Evolutionary conservation across 2,329 filamentous ascomycete genomes (phyloP).

Genomic region (Fusarium duplospermum): DNA sequence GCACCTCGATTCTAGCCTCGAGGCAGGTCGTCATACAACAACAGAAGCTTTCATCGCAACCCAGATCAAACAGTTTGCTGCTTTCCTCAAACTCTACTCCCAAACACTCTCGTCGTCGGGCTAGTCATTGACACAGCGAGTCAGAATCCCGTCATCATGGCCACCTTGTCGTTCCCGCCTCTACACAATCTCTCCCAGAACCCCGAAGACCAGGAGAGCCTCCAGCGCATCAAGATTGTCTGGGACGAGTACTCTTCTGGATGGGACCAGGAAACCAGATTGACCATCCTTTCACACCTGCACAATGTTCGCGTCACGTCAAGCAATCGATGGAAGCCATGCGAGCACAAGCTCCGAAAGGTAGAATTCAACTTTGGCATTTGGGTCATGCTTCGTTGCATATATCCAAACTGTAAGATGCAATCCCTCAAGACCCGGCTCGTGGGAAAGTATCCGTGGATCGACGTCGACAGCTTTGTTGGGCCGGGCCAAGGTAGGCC

Average conservation of each 20-base stretch:
- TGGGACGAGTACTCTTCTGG: neutral
- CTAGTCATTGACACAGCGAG: neutral
- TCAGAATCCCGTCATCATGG: neutral
- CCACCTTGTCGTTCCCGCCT: neutral
- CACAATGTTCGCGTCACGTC: neutral
- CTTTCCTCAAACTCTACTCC: neutral
- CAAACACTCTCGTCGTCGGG: neutral
- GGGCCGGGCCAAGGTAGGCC: neutral
- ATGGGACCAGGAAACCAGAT: slow-evolving; percentile 3
- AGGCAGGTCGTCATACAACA: neutral
- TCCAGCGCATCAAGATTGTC: neutral
- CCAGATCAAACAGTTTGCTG: too few relatives aligned
- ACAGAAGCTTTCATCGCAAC: neutral
- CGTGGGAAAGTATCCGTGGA: slow-evolving; percentile 4
- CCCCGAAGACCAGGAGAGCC: slow-evolving; percentile 8
- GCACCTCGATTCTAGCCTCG: neutral
- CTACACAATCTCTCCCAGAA: neutral
- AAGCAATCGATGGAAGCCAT: neutral
- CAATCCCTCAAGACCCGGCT: neutral
- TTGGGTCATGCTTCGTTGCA: slow-evolving; percentile 16
- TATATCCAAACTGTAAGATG: slow-evolving; percentile 6
- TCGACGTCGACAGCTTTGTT: neutral
- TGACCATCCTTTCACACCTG: neutral
- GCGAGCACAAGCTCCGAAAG: slow-evolving; percentile 4
- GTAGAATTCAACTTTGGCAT: slow-evolving; percentile 5